Evolutionary conservation across 139 green algal genomes (phyloP).

Genomic region (Chlorella sp.): DNA sequence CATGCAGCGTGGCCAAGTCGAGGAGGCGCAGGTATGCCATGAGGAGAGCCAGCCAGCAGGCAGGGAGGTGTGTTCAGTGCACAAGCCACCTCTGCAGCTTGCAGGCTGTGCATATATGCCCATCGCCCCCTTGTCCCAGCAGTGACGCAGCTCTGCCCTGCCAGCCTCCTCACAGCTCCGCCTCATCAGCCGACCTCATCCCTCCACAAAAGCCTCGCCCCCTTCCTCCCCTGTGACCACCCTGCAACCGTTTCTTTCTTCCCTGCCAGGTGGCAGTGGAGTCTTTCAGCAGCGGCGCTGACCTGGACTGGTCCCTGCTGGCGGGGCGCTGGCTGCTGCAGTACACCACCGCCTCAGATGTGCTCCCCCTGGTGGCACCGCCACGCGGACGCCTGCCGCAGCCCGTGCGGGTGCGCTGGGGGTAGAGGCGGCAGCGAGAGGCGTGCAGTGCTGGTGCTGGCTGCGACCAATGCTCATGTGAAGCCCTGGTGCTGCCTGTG

Average conservation of each 20-base stretch:
- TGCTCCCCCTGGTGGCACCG: constrained; percentile 45
- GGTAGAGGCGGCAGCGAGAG: not conserved
- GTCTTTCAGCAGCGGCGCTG: not conserved
- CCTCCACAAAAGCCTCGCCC: too few relatives aligned
- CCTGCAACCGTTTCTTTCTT: too few relatives aligned
- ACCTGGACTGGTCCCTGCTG: constrained; percentile 51
- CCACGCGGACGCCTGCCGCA: not conserved
- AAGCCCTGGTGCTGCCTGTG: too few relatives aligned
- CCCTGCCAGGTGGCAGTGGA: constrained; percentile 47
- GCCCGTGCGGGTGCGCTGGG: not conserved
- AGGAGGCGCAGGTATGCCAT: constrained; percentile 50
- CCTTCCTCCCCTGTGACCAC: not conserved
- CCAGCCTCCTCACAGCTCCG: too few relatives aligned
- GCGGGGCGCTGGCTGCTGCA: constrained; percentile 54
- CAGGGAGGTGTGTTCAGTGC: not conserved
- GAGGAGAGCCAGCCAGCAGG: not conserved
- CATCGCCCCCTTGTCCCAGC: too few relatives aligned
- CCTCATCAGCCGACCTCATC: not conserved
- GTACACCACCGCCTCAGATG: constrained; percentile 64
- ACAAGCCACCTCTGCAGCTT: not conserved
- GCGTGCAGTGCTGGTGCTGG: not conserved
- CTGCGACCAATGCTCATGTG: too few relatives aligned
- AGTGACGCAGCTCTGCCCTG: not conserved
- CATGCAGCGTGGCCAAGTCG: constrained; percentile 45
- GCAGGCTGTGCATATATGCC: not conserved